Base-by-base conservation (phyloP, 208 protist genomes). In the Leishmania amazonensis region DNA sequence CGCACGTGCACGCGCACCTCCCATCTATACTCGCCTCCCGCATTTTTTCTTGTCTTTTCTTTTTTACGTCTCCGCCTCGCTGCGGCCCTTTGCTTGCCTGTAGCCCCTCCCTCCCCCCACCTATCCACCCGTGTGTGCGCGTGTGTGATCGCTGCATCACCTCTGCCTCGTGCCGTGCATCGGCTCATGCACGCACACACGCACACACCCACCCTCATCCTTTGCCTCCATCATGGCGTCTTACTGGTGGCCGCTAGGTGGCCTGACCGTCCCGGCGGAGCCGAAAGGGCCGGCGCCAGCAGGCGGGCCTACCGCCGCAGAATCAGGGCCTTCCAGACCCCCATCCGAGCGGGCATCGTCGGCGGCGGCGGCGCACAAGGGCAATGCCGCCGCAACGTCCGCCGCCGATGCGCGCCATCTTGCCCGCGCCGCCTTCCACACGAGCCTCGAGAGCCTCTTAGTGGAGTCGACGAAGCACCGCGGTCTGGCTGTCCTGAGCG, bases 381-480 rank as follows among this genome's bases (percentile, higher is more conserved):
- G 28, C 35, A 67, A 38, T 47, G 57, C 71, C 21, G n/a, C 71
- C 17, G 53, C 82, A 24, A 11, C 28, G n/a, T 7, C 62, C 42
- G 73, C 54, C 1, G 53, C 64, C 9, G 83, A 85, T 35, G 47
- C 71, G 71, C 83, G 74, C 17, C 77, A 80, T 49, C 83, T 82
- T 75, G 79, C 78, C 47, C 60, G 85, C 13, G 78, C 87, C 3
- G 85, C 78, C 38, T 94, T 94, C 71, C 87, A 89, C 64, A 47
- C 85, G 17, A 94, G 84, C 47, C 83, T 94, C 28, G 89, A 94
- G 3, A 85, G 51, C 40, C 82, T 94, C 8, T 81, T 94, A 4
- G 78, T 92, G 11, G 89, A 91, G 72, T 83, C 89, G 6, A 92
- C 88, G 3, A 87, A 89, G 73, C 84, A 94, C 58, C 85, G 81